Conservation (phyloP, 1,284 basidiomycete genomes). For the Porodaedalea pini region DNA sequence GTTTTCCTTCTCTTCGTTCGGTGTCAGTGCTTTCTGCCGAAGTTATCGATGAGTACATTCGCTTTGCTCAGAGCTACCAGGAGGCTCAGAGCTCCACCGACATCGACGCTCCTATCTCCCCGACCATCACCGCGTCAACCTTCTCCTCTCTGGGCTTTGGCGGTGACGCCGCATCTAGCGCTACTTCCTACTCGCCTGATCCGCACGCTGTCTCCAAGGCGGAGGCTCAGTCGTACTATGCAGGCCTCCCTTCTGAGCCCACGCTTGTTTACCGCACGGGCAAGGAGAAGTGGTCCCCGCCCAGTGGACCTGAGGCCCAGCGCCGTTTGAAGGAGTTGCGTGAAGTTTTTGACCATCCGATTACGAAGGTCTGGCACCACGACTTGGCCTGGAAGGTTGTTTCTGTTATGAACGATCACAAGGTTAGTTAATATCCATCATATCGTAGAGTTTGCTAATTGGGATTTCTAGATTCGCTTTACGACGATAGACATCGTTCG, state of each 20-base stretch:
- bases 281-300: constrained; percentile 25
- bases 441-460: constrained; percentile 11
- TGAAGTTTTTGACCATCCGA: constrained; percentile 25
- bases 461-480: constrained; percentile 11
- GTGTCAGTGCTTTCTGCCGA: constrained; percentile 24
- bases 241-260: constrained; percentile 25
- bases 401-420: constrained; percentile 3
- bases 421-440: constrained; percentile 6
- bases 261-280: constrained; percentile 26
- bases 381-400: constrained; percentile 14
- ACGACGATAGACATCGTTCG: constrained; percentile 14
- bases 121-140: constrained; percentile 20
- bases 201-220: constrained; percentile 19
- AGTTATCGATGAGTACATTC: constrained; percentile 17
- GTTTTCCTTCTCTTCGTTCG: constrained; percentile 26
- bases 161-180: constrained; percentile 22
- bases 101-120: constrained; percentile 17
- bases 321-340: constrained; percentile 28
- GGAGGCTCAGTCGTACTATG: constrained; percentile 28
- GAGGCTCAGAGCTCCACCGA: constrained; percentile 21
- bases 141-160: constrained; percentile 26
- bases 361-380: constrained; percentile 11
- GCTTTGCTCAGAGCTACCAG: constrained; percentile 20
- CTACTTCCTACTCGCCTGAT: constrained; percentile 29
- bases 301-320: constrained; percentile 27